Percentiles rank a stretch among this genome's conserved stretches.
phyloP scores from a whole-genome alignment of 2,329 filamentous ascomycete species.

The Polytolypa hystricis region DNA sequence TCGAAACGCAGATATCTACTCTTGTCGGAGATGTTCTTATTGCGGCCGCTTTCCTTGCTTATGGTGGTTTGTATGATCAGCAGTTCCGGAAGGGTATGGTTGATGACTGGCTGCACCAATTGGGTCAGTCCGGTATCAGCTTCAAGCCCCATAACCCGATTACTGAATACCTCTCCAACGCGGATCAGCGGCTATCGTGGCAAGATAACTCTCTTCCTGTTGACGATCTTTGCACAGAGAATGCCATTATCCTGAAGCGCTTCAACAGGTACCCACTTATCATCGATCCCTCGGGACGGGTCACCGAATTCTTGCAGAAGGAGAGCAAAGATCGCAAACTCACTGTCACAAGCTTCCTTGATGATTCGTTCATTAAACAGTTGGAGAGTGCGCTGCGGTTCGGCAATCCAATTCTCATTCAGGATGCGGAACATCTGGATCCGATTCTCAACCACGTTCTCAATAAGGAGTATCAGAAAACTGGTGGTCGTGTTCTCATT shows the following conservation, averaged over 20 bases:
- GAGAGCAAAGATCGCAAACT: slow-evolving; percentile 88
- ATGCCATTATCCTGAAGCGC: slow-evolving; percentile 90
- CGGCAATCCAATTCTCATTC: slow-evolving; percentile 95
- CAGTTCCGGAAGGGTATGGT: slow-evolving; percentile 96
- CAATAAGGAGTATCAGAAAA: slow-evolving; percentile 99
- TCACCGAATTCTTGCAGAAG: slow-evolving; percentile 88
- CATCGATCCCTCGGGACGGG: slow-evolving; percentile 90
- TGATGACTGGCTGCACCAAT: slow-evolving; percentile 92
- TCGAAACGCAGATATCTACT: slow-evolving; percentile 94
- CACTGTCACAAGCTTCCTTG: slow-evolving; percentile 94
- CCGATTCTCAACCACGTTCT: slow-evolving; percentile 96
- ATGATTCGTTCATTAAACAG: slow-evolving; percentile 96
- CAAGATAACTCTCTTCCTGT: slow-evolving; percentile 88
- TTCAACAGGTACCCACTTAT: slow-evolving; percentile 98
- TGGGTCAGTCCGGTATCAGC: slow-evolving; percentile 81
- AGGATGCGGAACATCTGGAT: slow-evolving; percentile 94
- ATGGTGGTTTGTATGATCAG: slow-evolving; percentile 93
- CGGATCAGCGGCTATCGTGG: slow-evolving; percentile 90
- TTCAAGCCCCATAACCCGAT: slow-evolving; percentile 92
- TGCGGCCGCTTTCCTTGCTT: slow-evolving; percentile 93
- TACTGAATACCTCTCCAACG: slow-evolving; percentile 91
- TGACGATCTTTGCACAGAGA: slow-evolving; percentile 96
- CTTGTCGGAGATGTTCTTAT: slow-evolving; percentile 91
- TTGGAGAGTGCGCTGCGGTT: slow-evolving; percentile 93
- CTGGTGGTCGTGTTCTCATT: slow-evolving; percentile 92